Percentiles rank a stretch among this genome's conserved stretches.
These are phyloP conservation scores for Gastrolobium villosum DNA, from an alignment of 306 rosid species.

Conservation along the genomic window DNA sequence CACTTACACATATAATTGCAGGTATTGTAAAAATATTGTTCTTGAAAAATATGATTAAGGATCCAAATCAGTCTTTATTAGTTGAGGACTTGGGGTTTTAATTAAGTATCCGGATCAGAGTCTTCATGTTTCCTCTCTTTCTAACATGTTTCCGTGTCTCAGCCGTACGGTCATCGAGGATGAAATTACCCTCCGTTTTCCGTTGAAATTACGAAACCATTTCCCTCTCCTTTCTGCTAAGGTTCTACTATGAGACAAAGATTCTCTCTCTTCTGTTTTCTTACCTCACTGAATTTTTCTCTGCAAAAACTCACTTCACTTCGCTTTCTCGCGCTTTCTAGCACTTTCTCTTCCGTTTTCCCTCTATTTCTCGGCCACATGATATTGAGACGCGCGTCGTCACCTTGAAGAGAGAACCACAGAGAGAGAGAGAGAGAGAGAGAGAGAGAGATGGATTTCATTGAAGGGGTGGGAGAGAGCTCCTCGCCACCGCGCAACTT, in stretches of 20 bases:
- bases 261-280: slow-evolving; percentile 16
- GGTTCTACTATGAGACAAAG: slow-evolving; percentile 57
- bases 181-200: slow-evolving; percentile 52
- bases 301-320: not conserved
- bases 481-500: slow-evolving; percentile 90
- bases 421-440: not conserved
- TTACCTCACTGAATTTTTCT: not conserved
- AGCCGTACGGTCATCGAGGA: not conserved
- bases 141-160: no score
- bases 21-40: no score
- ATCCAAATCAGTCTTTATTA: no score
- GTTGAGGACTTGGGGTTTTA: no score
- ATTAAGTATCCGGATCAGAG: no score
- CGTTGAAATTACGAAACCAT: slow-evolving; percentile 25
- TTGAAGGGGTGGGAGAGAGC: slow-evolving; percentile 98
- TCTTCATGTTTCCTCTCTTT: no score
- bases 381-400: no score
- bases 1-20: no score
- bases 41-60: no score
- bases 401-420: slow-evolving; percentile 21
- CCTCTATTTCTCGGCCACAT: slow-evolving; percentile 43
- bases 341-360: slow-evolving; percentile 33
- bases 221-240: slow-evolving; percentile 33
- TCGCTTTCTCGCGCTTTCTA: slow-evolving; percentile 13
- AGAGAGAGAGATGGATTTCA: slow-evolving; percentile 71